Percentiles rank a stretch among this genome's conserved stretches.
Evolutionary conservation across 2,329 filamentous ascomycete species (phyloP).

Genomic region (Microsporum canis): DNA sequence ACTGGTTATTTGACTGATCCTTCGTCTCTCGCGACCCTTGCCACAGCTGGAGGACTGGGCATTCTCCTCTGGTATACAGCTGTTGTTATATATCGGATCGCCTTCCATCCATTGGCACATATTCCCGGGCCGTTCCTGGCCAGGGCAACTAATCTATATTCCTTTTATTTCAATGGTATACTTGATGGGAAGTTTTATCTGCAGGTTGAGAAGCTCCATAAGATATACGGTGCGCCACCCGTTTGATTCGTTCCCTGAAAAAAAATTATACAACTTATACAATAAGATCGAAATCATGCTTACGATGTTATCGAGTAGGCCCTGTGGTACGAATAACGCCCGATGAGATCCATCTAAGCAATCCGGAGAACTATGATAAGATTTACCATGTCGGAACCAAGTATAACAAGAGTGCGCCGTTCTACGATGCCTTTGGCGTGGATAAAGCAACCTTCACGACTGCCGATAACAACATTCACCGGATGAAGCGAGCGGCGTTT

Average conservation of each 20-base stretch:
- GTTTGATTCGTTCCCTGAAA: background rate
- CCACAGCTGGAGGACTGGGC: background rate
- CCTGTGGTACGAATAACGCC: slow-evolving; percentile 14
- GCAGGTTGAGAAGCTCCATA: background rate
- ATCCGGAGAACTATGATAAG: slow-evolving; percentile 17
- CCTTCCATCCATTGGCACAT: background rate
- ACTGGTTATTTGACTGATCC: background rate
- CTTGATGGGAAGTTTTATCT: background rate
- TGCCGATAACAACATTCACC: slow-evolving; percentile 18
- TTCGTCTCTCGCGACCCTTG: background rate
- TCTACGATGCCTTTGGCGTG: slow-evolving; percentile 20
- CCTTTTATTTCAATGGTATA: slow-evolving; percentile 4
- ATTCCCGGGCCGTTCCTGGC: slow-evolving; percentile 3
- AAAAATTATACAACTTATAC: background rate
- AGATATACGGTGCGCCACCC: background rate
- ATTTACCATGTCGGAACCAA: slow-evolving; percentile 17
- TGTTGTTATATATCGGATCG: background rate
- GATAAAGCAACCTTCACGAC: slow-evolving; percentile 24
- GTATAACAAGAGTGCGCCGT: slow-evolving; percentile 17
- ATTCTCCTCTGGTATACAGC: background rate
- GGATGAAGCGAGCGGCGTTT: slow-evolving; percentile 19
- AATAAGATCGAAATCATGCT: background rate
- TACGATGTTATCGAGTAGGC: slow-evolving; percentile 1
- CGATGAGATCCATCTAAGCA: slow-evolving; percentile 11
- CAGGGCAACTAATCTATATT: background rate